These are phyloP conservation scores for Marasmius tenuissimus DNA, from an alignment of 1,284 basidiomycete species.

Conservation along the genomic window DNA sequence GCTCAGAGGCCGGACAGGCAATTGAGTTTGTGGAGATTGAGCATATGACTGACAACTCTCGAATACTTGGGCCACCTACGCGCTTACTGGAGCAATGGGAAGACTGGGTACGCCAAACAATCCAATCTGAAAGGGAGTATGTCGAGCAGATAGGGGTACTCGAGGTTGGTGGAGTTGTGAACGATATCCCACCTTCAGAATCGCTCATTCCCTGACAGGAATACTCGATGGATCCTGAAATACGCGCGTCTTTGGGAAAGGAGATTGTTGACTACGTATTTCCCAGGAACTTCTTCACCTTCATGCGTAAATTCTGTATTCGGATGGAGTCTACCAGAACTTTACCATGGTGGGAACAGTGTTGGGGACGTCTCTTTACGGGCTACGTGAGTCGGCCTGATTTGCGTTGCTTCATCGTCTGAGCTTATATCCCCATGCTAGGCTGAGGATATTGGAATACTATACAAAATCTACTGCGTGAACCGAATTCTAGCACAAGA, in stretches of 20 bases:
- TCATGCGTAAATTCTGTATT: slow-evolving; percentile 12
- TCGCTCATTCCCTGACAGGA: slow-evolving; percentile 2
- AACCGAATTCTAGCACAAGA: slow-evolving; percentile 9
- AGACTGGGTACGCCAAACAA: not conserved
- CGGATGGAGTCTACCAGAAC: slow-evolving; percentile 12
- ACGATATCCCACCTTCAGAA: not conserved
- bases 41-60: too few relatives aligned
- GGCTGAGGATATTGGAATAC: slow-evolving; percentile 10
- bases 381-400: slow-evolving; percentile 3
- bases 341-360: slow-evolving; percentile 11
- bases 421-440: not conserved
- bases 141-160: not conserved
- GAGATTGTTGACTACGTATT: slow-evolving; percentile 9
- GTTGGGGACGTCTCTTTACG: slow-evolving; percentile 13
- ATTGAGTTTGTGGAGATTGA: not conserved
- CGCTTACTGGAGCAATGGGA: not conserved
- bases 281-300: slow-evolving; percentile 13
- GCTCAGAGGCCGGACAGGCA: not conserved
- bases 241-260: not conserved
- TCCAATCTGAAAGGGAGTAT: not conserved
- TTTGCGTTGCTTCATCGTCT: not conserved
- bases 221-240: slow-evolving; percentile 1
- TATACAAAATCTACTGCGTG: slow-evolving; percentile 14
- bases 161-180: not conserved
- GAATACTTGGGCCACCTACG: not conserved